phyloP scores from a whole-genome alignment of 75 land plant species.

The Isoetes taiwanensis region DNA sequence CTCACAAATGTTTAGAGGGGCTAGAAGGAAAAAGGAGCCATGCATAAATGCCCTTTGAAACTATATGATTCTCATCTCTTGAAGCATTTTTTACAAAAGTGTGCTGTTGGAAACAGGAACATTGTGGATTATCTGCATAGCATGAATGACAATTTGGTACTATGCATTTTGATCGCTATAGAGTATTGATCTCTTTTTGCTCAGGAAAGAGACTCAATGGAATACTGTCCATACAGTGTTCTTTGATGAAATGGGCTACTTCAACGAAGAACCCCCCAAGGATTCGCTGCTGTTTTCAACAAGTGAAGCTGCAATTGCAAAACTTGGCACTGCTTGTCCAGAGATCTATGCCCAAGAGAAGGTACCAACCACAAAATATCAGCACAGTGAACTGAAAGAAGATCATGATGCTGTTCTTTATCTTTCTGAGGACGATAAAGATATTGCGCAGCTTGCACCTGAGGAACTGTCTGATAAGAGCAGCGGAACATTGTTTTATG shows the following conservation, averaged over 20 bases:
- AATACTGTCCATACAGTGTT: slow-evolving; percentile 53
- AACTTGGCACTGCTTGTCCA: neutral
- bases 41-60: too few species aligned
- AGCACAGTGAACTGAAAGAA: neutral
- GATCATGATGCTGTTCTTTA: slow-evolving; percentile 8
- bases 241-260: slow-evolving; percentile 34
- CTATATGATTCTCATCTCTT: too few species aligned
- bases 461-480: too few species aligned
- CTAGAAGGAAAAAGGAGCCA: too few species aligned
- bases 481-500: too few species aligned
- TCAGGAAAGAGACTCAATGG: slow-evolving; percentile 37
- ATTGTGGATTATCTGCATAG: too few species aligned
- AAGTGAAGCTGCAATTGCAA: neutral
- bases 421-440: slow-evolving; percentile 6
- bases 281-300: neutral
- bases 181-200: slow-evolving; percentile 1
- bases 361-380: neutral
- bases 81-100: too few species aligned
- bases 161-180: neutral
- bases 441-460: neutral
- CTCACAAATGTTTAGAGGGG: too few species aligned
- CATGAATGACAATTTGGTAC: neutral
- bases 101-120: too few species aligned
- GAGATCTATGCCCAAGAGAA: neutral
- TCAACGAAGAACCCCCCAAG: slow-evolving; percentile 9